A percentile compares a stretch with the other conserved stretches of the same genome.
Conservation (phyloP, 257 asterid genomes). For the Solanum appendiculatum region DNA sequence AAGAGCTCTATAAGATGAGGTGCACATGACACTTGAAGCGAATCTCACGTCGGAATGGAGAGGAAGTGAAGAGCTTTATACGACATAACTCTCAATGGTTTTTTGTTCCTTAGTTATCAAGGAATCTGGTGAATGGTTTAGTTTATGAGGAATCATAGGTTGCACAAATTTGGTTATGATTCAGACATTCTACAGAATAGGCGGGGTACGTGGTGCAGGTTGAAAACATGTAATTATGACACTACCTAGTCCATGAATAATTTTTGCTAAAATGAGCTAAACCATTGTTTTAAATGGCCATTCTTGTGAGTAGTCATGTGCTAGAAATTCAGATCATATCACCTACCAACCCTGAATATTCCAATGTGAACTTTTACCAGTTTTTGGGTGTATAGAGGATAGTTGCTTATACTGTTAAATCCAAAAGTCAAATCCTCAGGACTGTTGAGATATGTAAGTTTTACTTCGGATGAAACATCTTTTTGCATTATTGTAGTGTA, state of each 20-base stretch:
- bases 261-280: neutral
- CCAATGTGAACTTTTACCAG: neutral
- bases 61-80: neutral
- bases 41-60: neutral
- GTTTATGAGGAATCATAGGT: too few species aligned
- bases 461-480: neutral
- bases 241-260: too few species aligned
- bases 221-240: too few species aligned
- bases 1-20: neutral
- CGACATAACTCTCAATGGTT: too few species aligned
- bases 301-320: neutral
- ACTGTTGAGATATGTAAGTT: neutral
- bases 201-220: too few species aligned
- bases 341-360: neutral
- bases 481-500: neutral
- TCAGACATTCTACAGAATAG: too few species aligned
- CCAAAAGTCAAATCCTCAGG: neutral
- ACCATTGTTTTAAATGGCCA: neutral
- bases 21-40: neutral
- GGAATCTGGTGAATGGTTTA: too few species aligned
- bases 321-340: neutral
- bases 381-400: neutral
- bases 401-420: neutral
- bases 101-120: too few species aligned
- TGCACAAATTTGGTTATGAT: too few species aligned